Evolutionary conservation across 129 eudicot species (phyloP).

Genomic region (Lactuca saligna): DNA sequence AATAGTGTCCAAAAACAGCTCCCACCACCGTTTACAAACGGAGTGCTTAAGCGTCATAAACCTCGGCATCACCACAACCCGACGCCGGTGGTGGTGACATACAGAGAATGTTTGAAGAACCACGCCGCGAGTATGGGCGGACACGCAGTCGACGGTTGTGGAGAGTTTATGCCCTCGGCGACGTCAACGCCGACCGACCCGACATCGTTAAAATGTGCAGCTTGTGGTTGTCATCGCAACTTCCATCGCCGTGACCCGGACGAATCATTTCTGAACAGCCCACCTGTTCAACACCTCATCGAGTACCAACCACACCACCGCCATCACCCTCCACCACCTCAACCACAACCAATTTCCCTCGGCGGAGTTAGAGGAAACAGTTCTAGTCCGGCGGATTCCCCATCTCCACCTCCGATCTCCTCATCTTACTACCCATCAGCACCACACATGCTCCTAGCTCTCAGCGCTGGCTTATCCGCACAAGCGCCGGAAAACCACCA

Average conservation of each 20-base stretch:
- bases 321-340: slow-evolving; percentile 73
- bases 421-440: slow-evolving; percentile 86
- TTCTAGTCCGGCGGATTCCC: slow-evolving; percentile 57
- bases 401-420: slow-evolving; percentile 89
- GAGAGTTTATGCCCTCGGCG: slow-evolving; percentile 86
- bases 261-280: slow-evolving; percentile 31
- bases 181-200: slow-evolving; percentile 63
- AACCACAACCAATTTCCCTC: slow-evolving; percentile 29
- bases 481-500: slow-evolving; percentile 27
- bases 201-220: slow-evolving; percentile 83
- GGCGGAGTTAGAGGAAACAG: slow-evolving; percentile 29
- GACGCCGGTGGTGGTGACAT: slow-evolving; percentile 45
- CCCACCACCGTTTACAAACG: slow-evolving; percentile 52
- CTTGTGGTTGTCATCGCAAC: slow-evolving; percentile 96
- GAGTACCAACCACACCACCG: slow-evolving; percentile 87
- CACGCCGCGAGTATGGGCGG: slow-evolving; percentile 93
- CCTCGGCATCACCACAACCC: slow-evolving; percentile 36
- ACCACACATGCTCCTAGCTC: slow-evolving; percentile 87
- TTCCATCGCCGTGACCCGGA: slow-evolving; percentile 98
- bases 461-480: slow-evolving; percentile 47
- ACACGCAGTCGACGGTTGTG: slow-evolving; percentile 92
- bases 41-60: slow-evolving; percentile 58
- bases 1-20: slow-evolving; percentile 28
- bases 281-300: slow-evolving; percentile 34
- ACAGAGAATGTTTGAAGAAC: slow-evolving; percentile 85